Conservation (phyloP, 2,329 filamentous ascomycete genomes). For the Rasamsonia emersonii region DNA sequence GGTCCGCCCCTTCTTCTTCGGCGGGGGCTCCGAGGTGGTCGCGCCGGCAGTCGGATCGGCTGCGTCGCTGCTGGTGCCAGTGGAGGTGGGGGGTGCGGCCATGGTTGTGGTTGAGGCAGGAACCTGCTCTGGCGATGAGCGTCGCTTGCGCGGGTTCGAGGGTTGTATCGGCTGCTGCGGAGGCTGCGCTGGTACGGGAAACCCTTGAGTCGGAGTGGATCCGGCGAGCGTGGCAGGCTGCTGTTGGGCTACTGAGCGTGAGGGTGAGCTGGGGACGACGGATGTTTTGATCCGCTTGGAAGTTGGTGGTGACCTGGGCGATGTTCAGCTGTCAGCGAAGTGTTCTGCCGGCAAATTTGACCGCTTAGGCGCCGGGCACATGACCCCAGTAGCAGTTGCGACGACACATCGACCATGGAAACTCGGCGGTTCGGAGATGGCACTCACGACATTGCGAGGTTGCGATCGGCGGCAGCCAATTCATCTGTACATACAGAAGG, state of each 20-base stretch:
- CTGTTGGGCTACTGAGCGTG: slow-evolving; percentile 31
- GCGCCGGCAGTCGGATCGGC: slow-evolving; percentile 17
- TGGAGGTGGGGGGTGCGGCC: slow-evolving; percentile 21
- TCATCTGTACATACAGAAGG: slow-evolving; percentile 32
- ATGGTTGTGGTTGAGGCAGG: slow-evolving; percentile 28
- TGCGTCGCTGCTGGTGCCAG: slow-evolving; percentile 20
- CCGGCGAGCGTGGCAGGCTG: slow-evolving; percentile 28
- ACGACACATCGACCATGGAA: too few species aligned
- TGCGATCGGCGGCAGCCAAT: slow-evolving; percentile 27
- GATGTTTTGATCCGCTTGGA: slow-evolving; percentile 36
- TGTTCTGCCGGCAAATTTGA: not conserved
- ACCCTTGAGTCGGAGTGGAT: slow-evolving; percentile 28
- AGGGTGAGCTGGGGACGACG: slow-evolving; percentile 24
- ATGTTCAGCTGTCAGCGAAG: slow-evolving; percentile 7
- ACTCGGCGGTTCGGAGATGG: slow-evolving; percentile 2
- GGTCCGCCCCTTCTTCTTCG: slow-evolving; percentile 82
- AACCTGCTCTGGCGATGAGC: slow-evolving; percentile 32
- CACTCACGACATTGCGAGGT: slow-evolving; percentile 35
- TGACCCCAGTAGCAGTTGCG: not conserved
- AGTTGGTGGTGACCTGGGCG: slow-evolving; percentile 30
- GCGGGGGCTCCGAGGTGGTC: slow-evolving; percentile 21
- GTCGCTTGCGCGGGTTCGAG: slow-evolving; percentile 37
- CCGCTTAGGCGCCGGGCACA: not conserved
- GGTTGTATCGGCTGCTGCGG: slow-evolving; percentile 17
- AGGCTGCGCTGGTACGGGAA: slow-evolving; percentile 22